These are phyloP conservation scores for Blastomyces emzantsi DNA, from an alignment of 2,329 filamentous ascomycete genomes.

Conservation along the genomic window DNA sequence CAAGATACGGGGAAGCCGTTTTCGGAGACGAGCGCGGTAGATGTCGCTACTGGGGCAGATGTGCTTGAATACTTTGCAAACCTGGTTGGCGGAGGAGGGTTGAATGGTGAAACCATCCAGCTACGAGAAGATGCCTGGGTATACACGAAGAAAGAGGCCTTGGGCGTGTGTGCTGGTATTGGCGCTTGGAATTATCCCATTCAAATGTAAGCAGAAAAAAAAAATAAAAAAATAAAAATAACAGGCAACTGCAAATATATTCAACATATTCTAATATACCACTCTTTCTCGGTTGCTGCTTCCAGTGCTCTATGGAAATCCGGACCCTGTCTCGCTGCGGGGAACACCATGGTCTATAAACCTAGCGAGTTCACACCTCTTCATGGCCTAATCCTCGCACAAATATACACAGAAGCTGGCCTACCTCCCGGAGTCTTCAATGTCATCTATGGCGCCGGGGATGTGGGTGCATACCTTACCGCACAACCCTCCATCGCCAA, in stretches of 20 bases:
- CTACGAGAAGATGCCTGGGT: slow-evolving; percentile 70
- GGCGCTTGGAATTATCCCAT: slow-evolving; percentile 91
- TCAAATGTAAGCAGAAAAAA: slow-evolving; percentile 51
- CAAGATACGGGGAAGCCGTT: slow-evolving; percentile 79
- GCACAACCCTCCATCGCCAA: slow-evolving; percentile 66
- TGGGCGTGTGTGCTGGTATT: slow-evolving; percentile 79
- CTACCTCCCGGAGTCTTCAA: slow-evolving; percentile 79
- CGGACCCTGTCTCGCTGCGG: slow-evolving; percentile 72
- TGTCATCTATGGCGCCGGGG: slow-evolving; percentile 70
- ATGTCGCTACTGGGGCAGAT: slow-evolving; percentile 73
- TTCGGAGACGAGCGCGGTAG: slow-evolving; percentile 74
- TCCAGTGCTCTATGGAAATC: slow-evolving; percentile 71
- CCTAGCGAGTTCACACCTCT: slow-evolving; percentile 79
- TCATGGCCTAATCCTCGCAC: slow-evolving; percentile 66
- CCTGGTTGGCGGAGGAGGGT: slow-evolving; percentile 63
- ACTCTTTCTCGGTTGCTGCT: neutral
- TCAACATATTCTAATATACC: neutral
- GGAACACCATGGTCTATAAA: slow-evolving; percentile 88
- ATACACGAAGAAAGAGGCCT: slow-evolving; percentile 69
- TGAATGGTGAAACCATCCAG: slow-evolving; percentile 70
- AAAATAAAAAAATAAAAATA: neutral
- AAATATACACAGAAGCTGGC: slow-evolving; percentile 69
- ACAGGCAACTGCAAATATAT: neutral
- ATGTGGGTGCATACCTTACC: slow-evolving; percentile 67
- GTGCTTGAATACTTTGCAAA: slow-evolving; percentile 82